Percentiles rank a stretch among this genome's conserved stretches.
phyloP scores from a whole-genome alignment of 2,329 filamentous ascomycete species.

The Aspergillus thermomutatus region DNA sequence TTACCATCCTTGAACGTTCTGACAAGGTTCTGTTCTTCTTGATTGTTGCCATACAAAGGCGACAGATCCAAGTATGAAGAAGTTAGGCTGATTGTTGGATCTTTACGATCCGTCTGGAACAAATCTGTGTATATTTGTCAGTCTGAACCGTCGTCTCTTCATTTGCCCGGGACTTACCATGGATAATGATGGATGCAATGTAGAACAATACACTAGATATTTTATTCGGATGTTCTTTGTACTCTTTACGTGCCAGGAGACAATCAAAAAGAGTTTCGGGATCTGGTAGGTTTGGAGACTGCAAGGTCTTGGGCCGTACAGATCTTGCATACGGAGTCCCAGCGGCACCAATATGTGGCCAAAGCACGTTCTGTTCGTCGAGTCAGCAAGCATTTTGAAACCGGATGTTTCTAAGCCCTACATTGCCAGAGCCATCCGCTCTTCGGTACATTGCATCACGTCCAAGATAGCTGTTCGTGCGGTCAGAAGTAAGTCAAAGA shows the following conservation, averaged over 20 bases:
- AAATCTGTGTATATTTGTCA: conserved; percentile 47
- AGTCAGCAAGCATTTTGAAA: conserved; percentile 33
- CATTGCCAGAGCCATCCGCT: conserved; percentile 43
- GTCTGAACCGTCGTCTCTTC: neutral
- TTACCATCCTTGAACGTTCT: conserved; percentile 64
- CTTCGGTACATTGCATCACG: conserved; percentile 31
- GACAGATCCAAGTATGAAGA: conserved; percentile 73
- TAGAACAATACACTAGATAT: conserved; percentile 75
- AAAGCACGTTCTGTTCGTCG: conserved; percentile 54
- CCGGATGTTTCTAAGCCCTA: conserved; percentile 10
- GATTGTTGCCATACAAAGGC: conserved; percentile 68
- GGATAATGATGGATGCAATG: conserved; percentile 65
- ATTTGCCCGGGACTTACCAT: conserved; percentile 33
- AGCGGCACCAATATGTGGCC: conserved; percentile 63
- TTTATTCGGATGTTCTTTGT: conserved; percentile 65
- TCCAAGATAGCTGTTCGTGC: conserved; percentile 34
- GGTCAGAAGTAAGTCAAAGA: conserved; percentile 13
- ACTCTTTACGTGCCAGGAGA: conserved; percentile 60
- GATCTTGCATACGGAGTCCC: conserved; percentile 67
- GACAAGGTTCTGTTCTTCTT: conserved; percentile 60
- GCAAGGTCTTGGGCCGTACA: conserved; percentile 55
- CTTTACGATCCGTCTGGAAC: conserved; percentile 62
- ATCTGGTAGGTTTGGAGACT: conserved; percentile 61
- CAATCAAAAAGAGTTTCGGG: conserved; percentile 66
- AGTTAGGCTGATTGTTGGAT: conserved; percentile 62